A percentile compares a stretch with the other conserved stretches of the same genome.
phyloP scores from a whole-genome alignment of 306 rosid species.

The Cicer cuneatum region DNA sequence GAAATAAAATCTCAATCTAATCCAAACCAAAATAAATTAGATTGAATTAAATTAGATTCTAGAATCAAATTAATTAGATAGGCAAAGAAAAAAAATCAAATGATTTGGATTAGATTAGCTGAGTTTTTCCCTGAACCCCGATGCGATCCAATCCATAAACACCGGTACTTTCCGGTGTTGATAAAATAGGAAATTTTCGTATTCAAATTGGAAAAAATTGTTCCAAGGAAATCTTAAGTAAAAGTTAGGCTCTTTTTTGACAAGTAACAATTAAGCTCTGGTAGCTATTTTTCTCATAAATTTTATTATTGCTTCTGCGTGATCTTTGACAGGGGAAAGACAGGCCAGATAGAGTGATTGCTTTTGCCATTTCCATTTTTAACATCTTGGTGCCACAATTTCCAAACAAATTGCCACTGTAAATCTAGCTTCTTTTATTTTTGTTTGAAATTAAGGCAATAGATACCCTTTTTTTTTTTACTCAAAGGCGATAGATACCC shows the following conservation, averaged over 20 bases:
- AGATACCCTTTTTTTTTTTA: no score
- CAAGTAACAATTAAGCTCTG: background rate
- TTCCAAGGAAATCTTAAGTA: no score
- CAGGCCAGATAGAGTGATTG: slow-evolving; percentile 2
- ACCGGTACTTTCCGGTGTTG: background rate
- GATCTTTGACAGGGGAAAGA: slow-evolving; percentile 12
- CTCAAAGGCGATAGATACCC: no score
- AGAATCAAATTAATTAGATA: no score
- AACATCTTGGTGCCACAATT: slow-evolving; percentile 1
- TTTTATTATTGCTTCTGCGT: background rate
- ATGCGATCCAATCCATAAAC: background rate
- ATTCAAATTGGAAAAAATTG: background rate
- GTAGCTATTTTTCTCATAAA: background rate
- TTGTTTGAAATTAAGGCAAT: background rate
- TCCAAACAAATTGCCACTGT: slow-evolving; percentile 5
- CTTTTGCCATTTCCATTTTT: slow-evolving; percentile 27
- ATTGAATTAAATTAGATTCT: no score
- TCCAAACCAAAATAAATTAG: no score
- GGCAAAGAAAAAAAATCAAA: no score
- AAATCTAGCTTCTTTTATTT: slow-evolving; percentile 9
- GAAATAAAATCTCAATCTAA: no score
- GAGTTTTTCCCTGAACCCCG: no score
- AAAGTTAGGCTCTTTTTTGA: no score
- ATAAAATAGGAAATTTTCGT: background rate
- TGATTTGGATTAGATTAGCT: no score